Evolutionary conservation across 2,329 filamentous ascomycete genomes (phyloP), one percentile per base, ranked within the genome.

Genomic region (Microdochium trichocladiopsis): DNA sequence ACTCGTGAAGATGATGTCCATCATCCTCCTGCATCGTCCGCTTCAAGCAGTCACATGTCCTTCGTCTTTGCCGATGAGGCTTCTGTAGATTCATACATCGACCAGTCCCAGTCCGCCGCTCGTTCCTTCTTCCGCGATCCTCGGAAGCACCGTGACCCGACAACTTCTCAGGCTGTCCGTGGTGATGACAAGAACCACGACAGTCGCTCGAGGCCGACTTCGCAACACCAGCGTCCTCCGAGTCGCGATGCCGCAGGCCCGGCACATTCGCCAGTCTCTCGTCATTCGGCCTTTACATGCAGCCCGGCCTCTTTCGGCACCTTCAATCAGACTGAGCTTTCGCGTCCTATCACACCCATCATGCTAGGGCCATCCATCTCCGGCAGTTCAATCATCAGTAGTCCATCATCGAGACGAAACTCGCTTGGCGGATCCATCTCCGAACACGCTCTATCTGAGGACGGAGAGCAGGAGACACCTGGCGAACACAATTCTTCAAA

Each of bases 51-150:
- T 51, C 73, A 76, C 48, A 79, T 80, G 74, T 77, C 73, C 51
- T 80, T 76, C 56, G 72, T 77, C 56, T 61, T 80, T 49, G 72
- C 73, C 58, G 74, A 78, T 58, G 78, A 80, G 62, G 70, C 73
- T 47, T 66, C 71, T 11, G 65, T 80, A 54, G 72, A 76, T 55
- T 64, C 70, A 11, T 68, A 69, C 47, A 60, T 69, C 50, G 62
- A 67, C 47, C 63, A 61, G 22, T 59, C 64, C 28, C 58, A 62
- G 53, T 56, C 66, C 47, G 58, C 57, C 50, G 52, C 52, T 54
- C 61, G 58, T 47, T 57, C 59, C 50, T 22, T 45, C 12, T 45
- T 45, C 18, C 64, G 64, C 53, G 71, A 73, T 48, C 51, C 63
- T 21, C 61, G 64, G 28, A 75, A 63, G 48, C 41, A 51, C 41